These are phyloP conservation scores for Talaromyces trachyspermus DNA, from an alignment of 495 filamentous ascomycete genomes.

Conservation along the genomic window DNA sequence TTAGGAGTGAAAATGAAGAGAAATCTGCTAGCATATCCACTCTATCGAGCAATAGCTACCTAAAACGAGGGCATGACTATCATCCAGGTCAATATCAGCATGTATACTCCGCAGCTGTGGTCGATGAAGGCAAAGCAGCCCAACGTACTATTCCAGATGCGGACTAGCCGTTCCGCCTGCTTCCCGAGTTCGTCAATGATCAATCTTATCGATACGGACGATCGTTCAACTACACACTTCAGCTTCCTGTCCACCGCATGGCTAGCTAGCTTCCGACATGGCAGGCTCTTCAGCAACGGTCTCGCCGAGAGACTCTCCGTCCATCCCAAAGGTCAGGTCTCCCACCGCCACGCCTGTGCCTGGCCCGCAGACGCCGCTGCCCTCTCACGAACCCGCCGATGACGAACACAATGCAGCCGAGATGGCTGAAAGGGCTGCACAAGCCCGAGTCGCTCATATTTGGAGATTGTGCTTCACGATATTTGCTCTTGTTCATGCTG, in stretches of 20 bases:
- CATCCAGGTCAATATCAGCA: neutral
- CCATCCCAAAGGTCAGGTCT: neutral
- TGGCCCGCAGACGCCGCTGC: neutral
- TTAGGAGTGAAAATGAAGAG: too few relatives aligned
- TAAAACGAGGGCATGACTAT: too few relatives aligned
- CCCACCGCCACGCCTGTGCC: neutral
- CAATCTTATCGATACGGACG: neutral
- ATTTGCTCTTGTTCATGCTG: constrained; percentile 6
- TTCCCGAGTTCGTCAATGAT: neutral
- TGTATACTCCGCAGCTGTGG: neutral
- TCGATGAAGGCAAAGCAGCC: neutral
- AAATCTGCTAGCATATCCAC: too few relatives aligned
- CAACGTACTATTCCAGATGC: neutral
- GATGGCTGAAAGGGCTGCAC: neutral
- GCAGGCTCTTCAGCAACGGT: constrained; percentile 1
- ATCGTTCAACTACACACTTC: neutral
- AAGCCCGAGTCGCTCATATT: neutral
- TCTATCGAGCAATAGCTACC: too few relatives aligned
- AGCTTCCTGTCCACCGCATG: neutral
- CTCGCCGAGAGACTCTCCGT: neutral
- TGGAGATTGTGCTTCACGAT: constrained; percentile 7
- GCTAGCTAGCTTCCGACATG: neutral
- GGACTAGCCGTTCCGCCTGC: neutral
- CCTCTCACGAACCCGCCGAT: neutral
- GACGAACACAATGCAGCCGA: constrained; percentile 1